Base-by-base conservation (phyloP, 768 basidiomycete species). In the Lactarius sanguifluus region DNA sequence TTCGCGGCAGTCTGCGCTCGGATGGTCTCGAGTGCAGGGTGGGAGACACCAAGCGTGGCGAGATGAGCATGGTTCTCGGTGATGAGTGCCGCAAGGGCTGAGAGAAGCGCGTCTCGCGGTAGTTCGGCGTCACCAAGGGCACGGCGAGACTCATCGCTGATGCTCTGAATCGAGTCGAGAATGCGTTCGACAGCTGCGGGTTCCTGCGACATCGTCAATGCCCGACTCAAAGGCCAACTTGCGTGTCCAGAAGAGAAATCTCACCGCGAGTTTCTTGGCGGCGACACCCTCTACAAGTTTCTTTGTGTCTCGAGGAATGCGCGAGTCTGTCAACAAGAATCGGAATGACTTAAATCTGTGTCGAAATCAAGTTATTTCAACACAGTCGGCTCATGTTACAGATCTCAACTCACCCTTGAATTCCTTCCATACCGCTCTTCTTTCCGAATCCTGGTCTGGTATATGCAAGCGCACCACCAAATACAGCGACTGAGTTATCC, bases 271-370 rank as follows among this genome's bases (percentile, higher is more conserved):
- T 74, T 89, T 91, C 78, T 86, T 86, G 73, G 84, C 81, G 2
- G 85, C 85, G 34, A 98, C 97, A n/a, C 87, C 87, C 8, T 93
- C 94, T 1, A 99, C 96, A 16, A 99, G 83, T 69, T 87, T 86
- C 79, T 98, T 98, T 30, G 97, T 98, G 76, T 98, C 91, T 73
- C 97, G 83, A 56, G 95, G 91, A 7, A 99, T 86, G 72, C 90
- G 90, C 28, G 96, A 96, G 76, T 99, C 93, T 64, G 94, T 94
- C 72, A 98, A 81, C 57, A 99, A 76, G 82, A 99, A 94, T 69
- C 85, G 85, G 67, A 96, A 81, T 1, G 92, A 94, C 72, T 92
- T 91, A 84, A 97, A 97, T 73, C 95, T 96, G 72, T 25, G 64
- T 13, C 47, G 64, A 67, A 66, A 50, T 32, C 70, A 64, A 66